Evolutionary conservation across 2,329 filamentous ascomycete genomes (phyloP).

Genomic region (Dothistroma pini): DNA sequence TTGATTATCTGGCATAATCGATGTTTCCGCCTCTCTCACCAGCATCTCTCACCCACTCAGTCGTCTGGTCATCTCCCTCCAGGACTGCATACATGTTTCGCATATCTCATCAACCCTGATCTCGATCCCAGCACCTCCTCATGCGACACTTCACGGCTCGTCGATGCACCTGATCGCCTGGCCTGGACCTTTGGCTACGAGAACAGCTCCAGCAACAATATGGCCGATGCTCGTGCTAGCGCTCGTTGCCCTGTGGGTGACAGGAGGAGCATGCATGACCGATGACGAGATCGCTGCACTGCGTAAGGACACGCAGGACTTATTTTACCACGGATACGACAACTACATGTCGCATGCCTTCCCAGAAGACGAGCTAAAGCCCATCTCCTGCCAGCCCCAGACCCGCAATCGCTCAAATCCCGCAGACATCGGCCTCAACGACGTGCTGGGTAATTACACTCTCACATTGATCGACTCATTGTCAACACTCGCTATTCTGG

Average conservation of each 20-base stretch:
- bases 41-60: neutral
- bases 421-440: slow-evolving; percentile 80
- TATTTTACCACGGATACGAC: slow-evolving; percentile 96
- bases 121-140: neutral
- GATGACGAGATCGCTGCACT: slow-evolving; percentile 40
- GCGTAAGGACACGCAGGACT: slow-evolving; percentile 54
- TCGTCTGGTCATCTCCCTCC: neutral
- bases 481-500: slow-evolving; percentile 88
- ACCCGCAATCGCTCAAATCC: slow-evolving; percentile 79
- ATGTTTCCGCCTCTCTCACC: neutral
- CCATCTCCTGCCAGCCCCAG: slow-evolving; percentile 77
- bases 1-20: neutral
- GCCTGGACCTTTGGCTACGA: slow-evolving; percentile 19
- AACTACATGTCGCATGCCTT: slow-evolving; percentile 95
- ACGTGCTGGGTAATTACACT: slow-evolving; percentile 95
- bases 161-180: slow-evolving; percentile 29
- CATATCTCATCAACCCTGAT: neutral
- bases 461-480: slow-evolving; percentile 92
- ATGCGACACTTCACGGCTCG: slow-evolving; percentile 8
- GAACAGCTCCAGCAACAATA: slow-evolving; percentile 13
- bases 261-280: slow-evolving; percentile 42
- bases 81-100: slow-evolving; percentile 1
- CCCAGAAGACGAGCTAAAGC: slow-evolving; percentile 91
- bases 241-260: slow-evolving; percentile 33
- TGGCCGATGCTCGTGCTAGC: slow-evolving; percentile 36